Evolutionary conservation across 352 stramenopile genomes (phyloP).

Genomic region (Thraustochytrium sp.): DNA sequence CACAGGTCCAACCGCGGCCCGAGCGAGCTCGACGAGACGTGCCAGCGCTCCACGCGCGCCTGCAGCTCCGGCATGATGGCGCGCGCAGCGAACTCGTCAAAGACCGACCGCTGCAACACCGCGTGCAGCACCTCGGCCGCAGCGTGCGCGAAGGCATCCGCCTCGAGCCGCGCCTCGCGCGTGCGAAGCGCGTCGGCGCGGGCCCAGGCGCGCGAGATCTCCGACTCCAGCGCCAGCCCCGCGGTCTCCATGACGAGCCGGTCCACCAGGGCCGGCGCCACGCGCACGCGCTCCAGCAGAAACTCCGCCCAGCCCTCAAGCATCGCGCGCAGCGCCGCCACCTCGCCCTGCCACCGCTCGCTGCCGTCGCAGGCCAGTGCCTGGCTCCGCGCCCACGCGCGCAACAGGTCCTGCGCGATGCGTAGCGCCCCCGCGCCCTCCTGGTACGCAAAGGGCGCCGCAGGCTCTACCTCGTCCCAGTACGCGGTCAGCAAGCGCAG

Average conservation of each 20-base stretch:
- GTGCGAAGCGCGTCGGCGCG: neutral
- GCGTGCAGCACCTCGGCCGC: neutral
- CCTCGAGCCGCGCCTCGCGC: neutral
- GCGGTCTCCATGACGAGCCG: neutral
- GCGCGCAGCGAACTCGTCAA: neutral
- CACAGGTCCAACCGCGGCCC: conserved; percentile 15
- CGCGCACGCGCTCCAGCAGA: neutral
- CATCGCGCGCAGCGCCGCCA: neutral
- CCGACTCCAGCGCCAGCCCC: neutral
- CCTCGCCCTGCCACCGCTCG: neutral
- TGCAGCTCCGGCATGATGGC: conserved; percentile 13
- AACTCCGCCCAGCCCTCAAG: neutral
- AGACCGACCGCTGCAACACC: neutral
- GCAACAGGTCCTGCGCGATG: neutral
- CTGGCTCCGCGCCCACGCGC: neutral
- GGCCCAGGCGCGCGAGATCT: neutral
- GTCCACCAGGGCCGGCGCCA: neutral
- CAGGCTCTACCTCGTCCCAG: neutral
- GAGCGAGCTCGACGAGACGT: neutral
- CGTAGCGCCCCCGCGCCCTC: neutral
- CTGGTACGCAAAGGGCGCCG: neutral
- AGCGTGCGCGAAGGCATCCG: neutral
- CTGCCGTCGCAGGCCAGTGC: neutral
- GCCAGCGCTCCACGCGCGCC: neutral
- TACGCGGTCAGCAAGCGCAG: neutral